Percentiles rank a stretch among this genome's conserved stretches.
These are phyloP conservation scores for Rhodotorula glutinis DNA, from an alignment of 1,284 basidiomycete genomes.

Conservation along the genomic window DNA sequence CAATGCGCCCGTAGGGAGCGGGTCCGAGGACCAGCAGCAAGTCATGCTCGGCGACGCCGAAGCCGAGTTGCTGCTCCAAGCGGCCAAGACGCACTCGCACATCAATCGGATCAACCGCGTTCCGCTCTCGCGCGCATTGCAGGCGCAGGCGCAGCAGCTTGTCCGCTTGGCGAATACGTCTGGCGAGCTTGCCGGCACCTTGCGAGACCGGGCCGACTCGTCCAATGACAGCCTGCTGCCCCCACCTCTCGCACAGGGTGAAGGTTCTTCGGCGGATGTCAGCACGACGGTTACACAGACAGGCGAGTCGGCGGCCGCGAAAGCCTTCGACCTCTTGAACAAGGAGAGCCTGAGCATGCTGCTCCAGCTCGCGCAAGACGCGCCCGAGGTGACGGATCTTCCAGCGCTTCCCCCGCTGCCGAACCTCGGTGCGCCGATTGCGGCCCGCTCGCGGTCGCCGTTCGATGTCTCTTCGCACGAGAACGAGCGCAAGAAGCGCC, in stretches of 20 bases:
- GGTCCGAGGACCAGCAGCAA: not conserved
- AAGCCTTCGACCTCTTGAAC: not conserved
- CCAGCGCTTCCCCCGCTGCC: not conserved
- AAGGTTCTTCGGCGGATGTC: no score
- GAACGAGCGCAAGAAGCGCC: not conserved
- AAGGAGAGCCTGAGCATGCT: not conserved
- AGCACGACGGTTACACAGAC: no score
- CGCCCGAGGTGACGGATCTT: not conserved
- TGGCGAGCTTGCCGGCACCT: no score
- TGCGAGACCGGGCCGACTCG: no score
- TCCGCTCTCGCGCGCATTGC: slow-evolving; percentile 16
- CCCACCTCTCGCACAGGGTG: not conserved
- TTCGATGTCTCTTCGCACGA: not conserved
- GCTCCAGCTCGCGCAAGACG: slow-evolving; percentile 5
- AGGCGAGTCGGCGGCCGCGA: no score
- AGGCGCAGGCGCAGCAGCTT: slow-evolving; percentile 17
- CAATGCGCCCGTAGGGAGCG: not conserved
- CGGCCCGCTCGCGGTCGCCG: not conserved
- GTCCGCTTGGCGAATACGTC: not conserved
- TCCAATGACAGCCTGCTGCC: not conserved
- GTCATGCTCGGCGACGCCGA: slow-evolving; percentile 50
- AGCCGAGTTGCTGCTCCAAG: slow-evolving; percentile 50
- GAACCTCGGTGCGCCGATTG: not conserved
- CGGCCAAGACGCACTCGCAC: slow-evolving; percentile 43
- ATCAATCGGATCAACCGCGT: slow-evolving; percentile 31